phyloP scores from a whole-genome alignment of 2,329 filamentous ascomycete species.

The Neurospora sp. region DNA sequence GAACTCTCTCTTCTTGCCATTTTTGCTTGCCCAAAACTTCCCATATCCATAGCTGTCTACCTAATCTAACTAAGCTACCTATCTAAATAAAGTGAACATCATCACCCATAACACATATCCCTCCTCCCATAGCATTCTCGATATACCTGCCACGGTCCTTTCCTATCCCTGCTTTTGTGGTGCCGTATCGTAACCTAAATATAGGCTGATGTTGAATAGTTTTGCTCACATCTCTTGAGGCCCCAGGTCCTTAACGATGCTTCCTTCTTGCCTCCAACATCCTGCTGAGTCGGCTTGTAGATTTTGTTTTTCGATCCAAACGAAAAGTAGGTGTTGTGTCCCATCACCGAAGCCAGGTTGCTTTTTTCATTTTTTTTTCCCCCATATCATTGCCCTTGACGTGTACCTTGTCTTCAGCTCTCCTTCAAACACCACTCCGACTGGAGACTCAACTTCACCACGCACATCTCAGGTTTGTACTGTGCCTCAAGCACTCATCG shows the following conservation, averaged over 20 bases:
- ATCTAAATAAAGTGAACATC: background rate
- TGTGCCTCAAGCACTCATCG: background rate
- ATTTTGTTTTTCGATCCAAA: background rate
- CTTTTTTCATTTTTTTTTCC: background rate
- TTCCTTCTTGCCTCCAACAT: background rate
- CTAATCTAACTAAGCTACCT: background rate
- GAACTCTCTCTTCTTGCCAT: background rate
- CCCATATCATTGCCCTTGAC: background rate
- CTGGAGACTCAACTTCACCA: background rate
- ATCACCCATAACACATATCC: background rate
- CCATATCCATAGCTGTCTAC: background rate
- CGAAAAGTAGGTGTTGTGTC: background rate
- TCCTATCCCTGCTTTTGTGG: background rate
- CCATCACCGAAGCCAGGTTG: background rate
- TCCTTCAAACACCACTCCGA: background rate
- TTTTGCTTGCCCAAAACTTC: background rate
- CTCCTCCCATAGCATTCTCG: background rate
- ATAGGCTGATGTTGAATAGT: background rate
- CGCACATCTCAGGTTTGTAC: background rate
- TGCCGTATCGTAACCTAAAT: background rate
- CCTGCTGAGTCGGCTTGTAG: background rate
- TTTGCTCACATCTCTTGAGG: background rate
- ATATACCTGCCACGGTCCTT: background rate
- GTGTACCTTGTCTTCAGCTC: background rate
- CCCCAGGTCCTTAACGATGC: background rate